Base-by-base conservation (phyloP, 2,329 filamentous ascomycete species). In the Teratosphaeria viscida region DNA sequence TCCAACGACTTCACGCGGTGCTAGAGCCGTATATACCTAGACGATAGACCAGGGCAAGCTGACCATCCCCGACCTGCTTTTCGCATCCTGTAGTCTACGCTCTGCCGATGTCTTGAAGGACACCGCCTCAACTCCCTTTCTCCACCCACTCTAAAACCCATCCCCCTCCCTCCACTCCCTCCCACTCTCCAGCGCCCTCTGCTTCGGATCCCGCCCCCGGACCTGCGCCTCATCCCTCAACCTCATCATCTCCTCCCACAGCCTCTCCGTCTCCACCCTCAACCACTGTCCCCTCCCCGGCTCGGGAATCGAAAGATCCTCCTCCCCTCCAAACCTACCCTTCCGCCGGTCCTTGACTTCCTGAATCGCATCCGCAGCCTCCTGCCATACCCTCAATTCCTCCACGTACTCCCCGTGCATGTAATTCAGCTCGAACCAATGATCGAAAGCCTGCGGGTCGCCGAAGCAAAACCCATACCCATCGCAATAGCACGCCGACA, bases 401-500 rank as follows among this genome's bases (percentile, higher is more conserved):
- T 70, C 62, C 57, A 78, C 71, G 11, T 74, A 68, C 54, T 78
- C 72, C 1, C 73, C 64, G 58, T 77, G 72, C 56, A 76, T 67
- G 32, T 72, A 75, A 54, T 75, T 73, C n/a, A 80, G 62, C 47
- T 78, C 75, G 29, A 79, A 75, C 66, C 77, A 85, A 11, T 74
- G 69, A 32, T 79, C 71, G 57, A 78, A 84, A 57, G 76, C 70
- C 3, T 77, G 71, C 35, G 79, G 74, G 3, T 75, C 76, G 11
- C 79, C 81, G 63, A 85, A 86, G 66, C 85, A 87, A 10, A 82
- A 72, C 1, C 85, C 84, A 56, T 81, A 87, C 5, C 82, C 83
- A 61, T 86, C 83, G 67, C 85, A 87, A 62, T 84, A 84, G 71
- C 85, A 87, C 0, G 80, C 71, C 59, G 81, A 76, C 71, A 84